A percentile compares a stretch with the other conserved stretches of the same genome.
phyloP scores from a whole-genome alignment of 768 basidiomycete species.

The Russula sp. region DNA sequence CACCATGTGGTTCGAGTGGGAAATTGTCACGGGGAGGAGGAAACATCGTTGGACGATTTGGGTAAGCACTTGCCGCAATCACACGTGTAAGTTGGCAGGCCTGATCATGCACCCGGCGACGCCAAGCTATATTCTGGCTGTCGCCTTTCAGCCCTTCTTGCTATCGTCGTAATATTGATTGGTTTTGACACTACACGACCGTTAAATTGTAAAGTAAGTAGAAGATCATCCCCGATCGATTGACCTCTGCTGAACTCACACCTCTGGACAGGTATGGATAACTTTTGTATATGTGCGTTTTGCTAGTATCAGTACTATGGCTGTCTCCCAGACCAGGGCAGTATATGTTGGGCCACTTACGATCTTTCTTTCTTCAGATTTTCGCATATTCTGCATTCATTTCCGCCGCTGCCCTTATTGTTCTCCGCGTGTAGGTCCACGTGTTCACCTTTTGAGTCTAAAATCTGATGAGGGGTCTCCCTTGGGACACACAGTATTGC shows the following conservation, averaged over 20 bases:
- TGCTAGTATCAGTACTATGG: background rate
- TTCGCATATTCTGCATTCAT: conserved; percentile 17
- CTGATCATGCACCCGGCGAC: background rate
- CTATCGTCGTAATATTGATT: conserved; percentile 9
- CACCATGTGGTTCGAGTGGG: conserved; percentile 16
- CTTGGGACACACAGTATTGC: conserved; percentile 4
- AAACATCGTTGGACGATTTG: conserved; percentile 16
- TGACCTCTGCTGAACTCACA: background rate
- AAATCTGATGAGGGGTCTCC: background rate
- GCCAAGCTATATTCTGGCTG: conserved; percentile 16
- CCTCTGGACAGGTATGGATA: background rate
- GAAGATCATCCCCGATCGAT: background rate
- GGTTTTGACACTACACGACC: conserved; percentile 8
- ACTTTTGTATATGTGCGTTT: conserved; percentile 9
- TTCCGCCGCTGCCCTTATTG: conserved; percentile 14
- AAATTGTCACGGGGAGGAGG: conserved; percentile 9
- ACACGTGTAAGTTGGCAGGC: no score
- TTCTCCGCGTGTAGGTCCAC: conserved; percentile 16
- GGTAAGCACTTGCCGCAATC: conserved; percentile 1
- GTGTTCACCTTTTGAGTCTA: background rate
- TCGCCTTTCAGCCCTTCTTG: conserved; percentile 9
- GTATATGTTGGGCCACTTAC: background rate
- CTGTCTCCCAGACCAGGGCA: background rate
- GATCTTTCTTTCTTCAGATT: background rate
- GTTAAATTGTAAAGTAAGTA: conserved; percentile 12